Evolutionary conservation across 2,329 filamentous ascomycete genomes (phyloP).

Genomic region (Colletotrichum destructivum): DNA sequence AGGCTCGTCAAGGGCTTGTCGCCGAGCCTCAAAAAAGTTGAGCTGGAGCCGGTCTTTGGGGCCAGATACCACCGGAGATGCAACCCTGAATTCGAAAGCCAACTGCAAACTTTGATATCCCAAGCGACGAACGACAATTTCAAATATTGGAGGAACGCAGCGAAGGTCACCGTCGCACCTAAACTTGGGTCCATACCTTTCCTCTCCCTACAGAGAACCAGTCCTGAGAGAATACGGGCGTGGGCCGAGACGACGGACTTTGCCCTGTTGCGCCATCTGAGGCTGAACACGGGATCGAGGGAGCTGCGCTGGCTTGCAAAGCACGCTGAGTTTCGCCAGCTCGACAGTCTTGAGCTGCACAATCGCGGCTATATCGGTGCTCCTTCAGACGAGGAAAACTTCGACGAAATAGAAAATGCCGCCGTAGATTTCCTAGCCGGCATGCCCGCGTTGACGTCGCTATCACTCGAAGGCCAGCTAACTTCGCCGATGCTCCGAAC

Average conservation of each 20-base stretch:
- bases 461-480: slow-evolving; percentile 8
- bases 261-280: slow-evolving; percentile 15
- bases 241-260: slow-evolving; percentile 14
- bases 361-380: not conserved
- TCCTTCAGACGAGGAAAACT: not conserved
- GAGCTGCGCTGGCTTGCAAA: slow-evolving; percentile 13
- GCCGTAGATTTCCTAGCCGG: slow-evolving; percentile 3
- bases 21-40: slow-evolving; percentile 7
- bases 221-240: not conserved
- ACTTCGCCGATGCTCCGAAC: slow-evolving; percentile 1
- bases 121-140: not conserved
- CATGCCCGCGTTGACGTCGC: slow-evolving; percentile 1
- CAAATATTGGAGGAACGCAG: not conserved
- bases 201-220: slow-evolving; percentile 6
- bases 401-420: not conserved
- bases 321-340: not conserved
- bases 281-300: not conserved
- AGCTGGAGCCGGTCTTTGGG: slow-evolving; percentile 12
- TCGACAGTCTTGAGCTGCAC: slow-evolving; percentile 9
- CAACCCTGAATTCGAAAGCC: slow-evolving; percentile 7
- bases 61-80: slow-evolving; percentile 10
- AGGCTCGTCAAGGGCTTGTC: slow-evolving; percentile 12
- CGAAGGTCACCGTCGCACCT: not conserved
- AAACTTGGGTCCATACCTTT: slow-evolving; percentile 2
- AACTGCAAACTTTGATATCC: slow-evolving; percentile 7